Conservation (phyloP, 768 basidiomycete species). For the Termitomyces sp. region DNA sequence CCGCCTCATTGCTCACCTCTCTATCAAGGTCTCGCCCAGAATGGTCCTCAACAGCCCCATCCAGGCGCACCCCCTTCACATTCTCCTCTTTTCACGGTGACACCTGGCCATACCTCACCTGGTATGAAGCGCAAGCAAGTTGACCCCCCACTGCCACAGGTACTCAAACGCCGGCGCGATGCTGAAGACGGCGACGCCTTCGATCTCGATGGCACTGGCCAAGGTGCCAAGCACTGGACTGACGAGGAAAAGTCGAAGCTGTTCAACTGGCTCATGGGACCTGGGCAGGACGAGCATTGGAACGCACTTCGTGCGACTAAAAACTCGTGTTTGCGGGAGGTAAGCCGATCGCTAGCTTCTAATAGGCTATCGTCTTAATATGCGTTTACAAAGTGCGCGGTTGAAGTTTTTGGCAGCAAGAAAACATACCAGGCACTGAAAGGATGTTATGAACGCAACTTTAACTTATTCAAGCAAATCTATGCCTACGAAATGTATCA, state of each 20-base stretch:
- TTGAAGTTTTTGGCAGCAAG: constrained; percentile 65
- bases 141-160: constrained; percentile 30
- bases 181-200: constrained; percentile 34
- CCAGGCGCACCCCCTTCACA: constrained; percentile 28
- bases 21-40: constrained; percentile 31
- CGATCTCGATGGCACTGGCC: constrained; percentile 42
- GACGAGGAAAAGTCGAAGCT: constrained; percentile 78
- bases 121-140: constrained; percentile 49
- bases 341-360: constrained; percentile 17
- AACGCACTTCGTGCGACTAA: constrained; percentile 72
- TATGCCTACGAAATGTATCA: constrained; percentile 62
- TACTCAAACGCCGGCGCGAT: constrained; percentile 43
- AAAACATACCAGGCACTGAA: constrained; percentile 83
- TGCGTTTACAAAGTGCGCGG: constrained; percentile 47
- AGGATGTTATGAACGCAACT: constrained; percentile 82
- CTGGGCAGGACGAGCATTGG: constrained; percentile 71
- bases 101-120: constrained; percentile 26
- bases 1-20: constrained; percentile 29
- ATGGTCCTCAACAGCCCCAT: constrained; percentile 25
- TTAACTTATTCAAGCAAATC: constrained; percentile 81
- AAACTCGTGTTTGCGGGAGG: constrained; percentile 80
- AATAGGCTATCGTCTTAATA: background rate
- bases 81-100: constrained; percentile 34
- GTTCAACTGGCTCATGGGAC: constrained; percentile 76
- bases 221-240: constrained; percentile 81